Evolutionary conservation across 441 rosid species (phyloP), one percentile per base, ranked within the genome.

Genomic region (Biscutella laevigata): DNA sequence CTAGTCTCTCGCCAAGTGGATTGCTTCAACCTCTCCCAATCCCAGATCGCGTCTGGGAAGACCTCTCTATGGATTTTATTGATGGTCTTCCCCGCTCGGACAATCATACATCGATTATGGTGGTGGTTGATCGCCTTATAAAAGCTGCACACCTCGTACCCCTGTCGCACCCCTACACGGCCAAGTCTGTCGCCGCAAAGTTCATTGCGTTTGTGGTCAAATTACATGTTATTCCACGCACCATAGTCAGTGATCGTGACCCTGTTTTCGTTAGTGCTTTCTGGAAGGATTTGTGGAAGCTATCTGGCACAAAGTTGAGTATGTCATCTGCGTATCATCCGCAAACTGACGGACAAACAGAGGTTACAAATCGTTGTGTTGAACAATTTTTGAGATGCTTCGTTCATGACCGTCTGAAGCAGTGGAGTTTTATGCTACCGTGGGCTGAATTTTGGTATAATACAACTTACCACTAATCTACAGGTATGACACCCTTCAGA

Each of bases 71-170:
- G 6, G 48, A 43, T 1, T 43, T 43, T 0, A 0, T 43, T 0
- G 48, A 24, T 3, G 30, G 48, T 0, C 0, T 43, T 0, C 48
- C 48, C 0, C 3, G 1, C 0, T 43, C 30, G 0, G 6, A 40
- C 0, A 4, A 6, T 1, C 4, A 10, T 2, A 40, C 27, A 0
- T 4, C 45, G 0, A 9, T 40, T 0, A 10, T 40, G 27, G 45
- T 19, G 1, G 45, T 40, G 4, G 27, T 40, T 0, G 27, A 40
- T 2, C 14, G 12, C 0, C 0, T 36, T 0, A 13, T 5, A 0
- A 36, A 36, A 4, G 2, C 43, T 0, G 25, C 43, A 0, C 48
- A 42, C 1, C 0, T 42, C 0, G 0, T 10, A 1, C 27, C 27
- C 0, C 2, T 40, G 0, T 0, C 14, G 0, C 45, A 40, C 8